Evolutionary conservation across 768 basidiomycete species (phyloP), one percentile per base, ranked within the genome.

Genomic region (Mrakia frigida): DNA sequence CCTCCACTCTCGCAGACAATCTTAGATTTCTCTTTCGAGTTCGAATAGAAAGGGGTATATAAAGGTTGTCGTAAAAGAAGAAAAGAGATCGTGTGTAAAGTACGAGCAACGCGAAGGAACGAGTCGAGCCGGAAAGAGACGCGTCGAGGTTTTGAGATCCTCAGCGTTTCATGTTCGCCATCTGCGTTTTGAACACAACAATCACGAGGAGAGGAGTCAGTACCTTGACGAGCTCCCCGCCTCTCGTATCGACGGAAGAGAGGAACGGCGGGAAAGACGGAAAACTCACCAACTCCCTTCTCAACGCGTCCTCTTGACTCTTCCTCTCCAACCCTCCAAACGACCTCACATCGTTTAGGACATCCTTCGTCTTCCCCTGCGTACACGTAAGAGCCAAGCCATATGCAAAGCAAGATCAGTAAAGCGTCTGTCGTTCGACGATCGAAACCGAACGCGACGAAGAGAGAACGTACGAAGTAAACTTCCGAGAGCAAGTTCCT

Each of bases 301-400:
- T 60, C 28, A 77, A 43, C 6, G 76, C 76, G 25, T 77, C 76
- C 56, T 77, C 73, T 21, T 68, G 61, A 7, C 56, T 50, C 68
- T 74, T 77, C 65, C 60, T 50, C 21, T 72, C 76, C 16, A 94
- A 86, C 80, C 96, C 93, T 69, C 92, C 91, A 50, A 92, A 85
- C 79, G 92, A 93, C 70, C 96, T 88, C 73, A 99, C 87, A 82
- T 97, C 94, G 80, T 92, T 92, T 25, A 97, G 90, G 74, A 99
- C 90, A 82, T 99, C 95, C 79, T 92, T 90, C 69, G 96, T 98
- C 86, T 98, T 97, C 53, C 94, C 93, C 85, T 95, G 95, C 84
- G 46, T 21, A 50, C 61, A 18, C 10, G 3, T 3, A 95, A 96
- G 21, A 96, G 92, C 86, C 94, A 93, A 2, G 81, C 82, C n/a